Conservation (phyloP, 1,139 yeast species). For the Pichia sp. region DNA sequence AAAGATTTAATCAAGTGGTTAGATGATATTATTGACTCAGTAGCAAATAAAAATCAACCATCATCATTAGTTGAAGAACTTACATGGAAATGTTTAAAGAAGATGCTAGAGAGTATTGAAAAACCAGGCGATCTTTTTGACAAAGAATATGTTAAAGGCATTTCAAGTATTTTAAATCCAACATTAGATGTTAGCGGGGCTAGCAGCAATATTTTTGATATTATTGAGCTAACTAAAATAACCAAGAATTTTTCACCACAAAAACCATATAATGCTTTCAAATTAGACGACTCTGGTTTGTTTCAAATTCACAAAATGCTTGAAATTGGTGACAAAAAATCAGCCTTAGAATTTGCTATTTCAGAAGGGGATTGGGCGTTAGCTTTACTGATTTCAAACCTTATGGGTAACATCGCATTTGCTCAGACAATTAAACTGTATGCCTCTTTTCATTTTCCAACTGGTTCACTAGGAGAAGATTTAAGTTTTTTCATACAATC, state of each 20-base stretch:
- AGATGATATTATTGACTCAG: slow-evolving; percentile 29
- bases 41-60: slow-evolving; percentile 11
- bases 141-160: slow-evolving; percentile 16
- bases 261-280: slow-evolving; percentile 22
- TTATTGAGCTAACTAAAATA: slow-evolving; percentile 14
- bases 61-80: slow-evolving; percentile 18
- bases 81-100: slow-evolving; percentile 25
- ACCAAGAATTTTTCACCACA: slow-evolving; percentile 10
- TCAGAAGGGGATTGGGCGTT: slow-evolving; percentile 70
- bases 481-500: slow-evolving; percentile 27
- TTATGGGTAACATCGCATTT: slow-evolving; percentile 60
- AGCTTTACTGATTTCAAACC: slow-evolving; percentile 63
- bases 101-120: slow-evolving; percentile 20
- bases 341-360: slow-evolving; percentile 60
- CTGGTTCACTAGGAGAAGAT: slow-evolving; percentile 25
- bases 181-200: slow-evolving; percentile 13
- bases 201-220: slow-evolving; percentile 15
- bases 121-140: slow-evolving; percentile 23
- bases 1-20: slow-evolving; percentile 65
- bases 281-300: slow-evolving; percentile 19
- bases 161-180: slow-evolving; percentile 25
- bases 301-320: slow-evolving; percentile 32
- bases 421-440: slow-evolving; percentile 49
- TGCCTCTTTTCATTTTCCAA: slow-evolving; percentile 37
- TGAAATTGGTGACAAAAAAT: slow-evolving; percentile 58